These are phyloP conservation scores for Trametes villosa DNA, from an alignment of 768 basidiomycete genomes.

Conservation along the genomic window DNA sequence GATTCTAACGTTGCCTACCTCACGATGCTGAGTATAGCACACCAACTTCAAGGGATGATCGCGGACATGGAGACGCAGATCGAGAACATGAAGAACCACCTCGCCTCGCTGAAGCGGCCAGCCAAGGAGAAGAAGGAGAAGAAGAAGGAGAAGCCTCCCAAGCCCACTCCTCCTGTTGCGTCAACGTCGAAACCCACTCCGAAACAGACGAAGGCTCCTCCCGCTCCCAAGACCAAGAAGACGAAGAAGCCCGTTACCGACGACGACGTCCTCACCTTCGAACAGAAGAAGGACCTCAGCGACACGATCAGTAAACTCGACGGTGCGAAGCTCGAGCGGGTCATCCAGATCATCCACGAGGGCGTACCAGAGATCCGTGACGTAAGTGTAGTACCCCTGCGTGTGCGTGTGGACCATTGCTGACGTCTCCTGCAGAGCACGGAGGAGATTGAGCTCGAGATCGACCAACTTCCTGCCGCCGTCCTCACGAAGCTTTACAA, in stretches of 20 bases:
- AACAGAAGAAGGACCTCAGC: constrained; percentile 98
- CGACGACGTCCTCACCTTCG: constrained; percentile 86
- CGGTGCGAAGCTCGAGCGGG: constrained; percentile 81
- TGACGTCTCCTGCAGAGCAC: constrained; percentile 63
- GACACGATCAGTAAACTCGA: constrained; percentile 91
- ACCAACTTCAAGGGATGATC: constrained; percentile 59
- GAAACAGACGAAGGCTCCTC: constrained; percentile 48
- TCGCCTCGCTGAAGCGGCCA: constrained; percentile 60
- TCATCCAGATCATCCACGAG: constrained; percentile 94
- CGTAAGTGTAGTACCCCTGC: constrained; percentile 57
- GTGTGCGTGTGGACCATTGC: neutral
- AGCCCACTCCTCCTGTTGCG: constrained; percentile 49
- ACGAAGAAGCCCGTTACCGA: constrained; percentile 68
- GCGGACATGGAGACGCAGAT: constrained; percentile 82
- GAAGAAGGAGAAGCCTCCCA: constrained; percentile 58
- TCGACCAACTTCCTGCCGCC: constrained; percentile 83
- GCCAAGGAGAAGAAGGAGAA: constrained; percentile 69
- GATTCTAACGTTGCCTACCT: constrained; percentile 15
- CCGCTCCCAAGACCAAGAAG: constrained; percentile 59
- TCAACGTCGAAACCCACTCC: constrained; percentile 62
- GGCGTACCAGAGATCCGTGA: constrained; percentile 93
- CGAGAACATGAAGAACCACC: constrained; percentile 71
- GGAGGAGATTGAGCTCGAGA: constrained; percentile 98
- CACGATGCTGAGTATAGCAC: constrained; percentile 26
- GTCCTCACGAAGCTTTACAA: constrained; percentile 95